Conservation (phyloP, 73 alveolate species). For the Paramecium octaurelia region DNA sequence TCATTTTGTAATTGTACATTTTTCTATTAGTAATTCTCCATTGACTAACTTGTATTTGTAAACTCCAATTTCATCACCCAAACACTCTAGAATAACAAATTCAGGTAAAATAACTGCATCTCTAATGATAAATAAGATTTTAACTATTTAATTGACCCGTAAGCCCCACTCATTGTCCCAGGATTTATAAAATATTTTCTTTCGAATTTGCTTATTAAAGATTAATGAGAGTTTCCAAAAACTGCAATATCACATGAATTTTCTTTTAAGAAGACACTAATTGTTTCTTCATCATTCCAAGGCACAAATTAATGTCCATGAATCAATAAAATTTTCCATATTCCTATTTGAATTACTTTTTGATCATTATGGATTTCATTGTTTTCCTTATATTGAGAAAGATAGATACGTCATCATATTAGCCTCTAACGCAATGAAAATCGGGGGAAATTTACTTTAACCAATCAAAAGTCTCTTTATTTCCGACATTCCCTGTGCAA, state of each 20-base stretch:
- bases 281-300: constrained; percentile 96
- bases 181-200: constrained; percentile 97
- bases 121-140: constrained; percentile 22
- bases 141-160: constrained; percentile 65
- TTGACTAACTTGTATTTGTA: constrained; percentile 68
- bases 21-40: constrained; percentile 56
- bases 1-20: constrained; percentile 53
- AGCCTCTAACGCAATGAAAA: constrained; percentile 89
- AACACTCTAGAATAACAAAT: constrained; percentile 73
- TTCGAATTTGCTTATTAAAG: constrained; percentile 82
- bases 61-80: constrained; percentile 75
- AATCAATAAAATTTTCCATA: constrained; percentile 86
- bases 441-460: constrained; percentile 66
- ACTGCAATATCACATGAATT: constrained; percentile 90
- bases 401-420: constrained; percentile 80
- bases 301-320: constrained; percentile 97
- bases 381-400: neutral
- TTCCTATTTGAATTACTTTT: constrained; percentile 86
- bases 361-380: constrained; percentile 72
- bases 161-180: constrained; percentile 96
- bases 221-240: constrained; percentile 93
- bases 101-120: constrained; percentile 26
- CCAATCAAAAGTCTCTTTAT: constrained; percentile 94
- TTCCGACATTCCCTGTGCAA: constrained; percentile 93
- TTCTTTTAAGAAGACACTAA: constrained; percentile 83